Conservation (phyloP, 768 basidiomycete genomes). For the Leccinum longicurvipes region DNA sequence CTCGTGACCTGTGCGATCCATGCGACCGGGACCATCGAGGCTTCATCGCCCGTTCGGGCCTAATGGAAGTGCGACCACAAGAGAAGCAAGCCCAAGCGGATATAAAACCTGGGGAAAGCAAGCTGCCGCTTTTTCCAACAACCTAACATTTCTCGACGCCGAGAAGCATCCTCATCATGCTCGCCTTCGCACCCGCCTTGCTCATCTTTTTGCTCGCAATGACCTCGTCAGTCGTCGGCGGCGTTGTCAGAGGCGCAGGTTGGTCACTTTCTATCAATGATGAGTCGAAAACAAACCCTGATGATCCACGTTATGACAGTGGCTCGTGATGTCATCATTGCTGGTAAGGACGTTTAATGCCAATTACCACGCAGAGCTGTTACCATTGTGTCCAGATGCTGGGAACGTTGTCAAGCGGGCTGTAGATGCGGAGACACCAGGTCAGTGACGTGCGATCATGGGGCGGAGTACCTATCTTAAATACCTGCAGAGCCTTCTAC, state of each 20-base stretch:
- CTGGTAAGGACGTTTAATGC: not conserved
- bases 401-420: not conserved
- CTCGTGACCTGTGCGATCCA: not conserved
- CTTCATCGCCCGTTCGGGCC: not conserved
- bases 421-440: not conserved
- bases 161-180: slow-evolving; percentile 6
- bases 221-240: slow-evolving; percentile 5
- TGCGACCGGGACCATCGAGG: not conserved
- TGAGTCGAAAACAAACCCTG: not conserved
- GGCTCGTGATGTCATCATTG: not conserved
- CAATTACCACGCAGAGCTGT: not conserved
- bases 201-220: slow-evolving; percentile 13
- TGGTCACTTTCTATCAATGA: not conserved
- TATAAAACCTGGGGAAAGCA: slow-evolving; percentile 11
- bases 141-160: not conserved
- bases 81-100: not conserved
- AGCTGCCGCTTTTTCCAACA: not conserved
- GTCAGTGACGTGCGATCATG: slow-evolving; percentile 5
- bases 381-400: not conserved
- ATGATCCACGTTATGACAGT: not conserved
- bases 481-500: not conserved
- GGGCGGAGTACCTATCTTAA: not conserved
- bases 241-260: slow-evolving; percentile 9
- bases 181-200: slow-evolving; percentile 4
- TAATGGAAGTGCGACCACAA: not conserved